These are phyloP conservation scores for Rhazya stricta DNA, from an alignment of 257 asterid genomes.

Conservation along the genomic window DNA sequence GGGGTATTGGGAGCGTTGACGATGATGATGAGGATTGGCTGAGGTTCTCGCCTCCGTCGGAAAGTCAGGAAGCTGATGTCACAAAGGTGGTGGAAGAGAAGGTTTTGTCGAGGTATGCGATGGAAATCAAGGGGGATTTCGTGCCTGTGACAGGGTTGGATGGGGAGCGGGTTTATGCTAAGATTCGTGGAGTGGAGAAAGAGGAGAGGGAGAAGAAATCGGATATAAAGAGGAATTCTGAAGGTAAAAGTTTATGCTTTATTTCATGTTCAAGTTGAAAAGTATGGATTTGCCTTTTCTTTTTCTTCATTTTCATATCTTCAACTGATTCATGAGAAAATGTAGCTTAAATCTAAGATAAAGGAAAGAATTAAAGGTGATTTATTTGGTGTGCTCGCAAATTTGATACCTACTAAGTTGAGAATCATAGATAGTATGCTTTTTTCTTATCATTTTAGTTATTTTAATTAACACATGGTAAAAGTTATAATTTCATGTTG, in stretches of 20 bases:
- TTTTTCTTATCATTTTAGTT: not conserved
- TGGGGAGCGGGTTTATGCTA: constrained; percentile 91
- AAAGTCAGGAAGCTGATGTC: constrained; percentile 42
- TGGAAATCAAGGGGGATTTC: constrained; percentile 83
- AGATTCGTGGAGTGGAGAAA: constrained; percentile 43
- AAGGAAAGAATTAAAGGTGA: not conserved
- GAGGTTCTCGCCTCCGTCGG: constrained; percentile 42
- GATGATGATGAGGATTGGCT: constrained; percentile 62
- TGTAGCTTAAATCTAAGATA: not conserved
- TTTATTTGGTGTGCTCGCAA: not conserved
- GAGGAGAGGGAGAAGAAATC: constrained; percentile 46
- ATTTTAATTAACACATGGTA: not conserved
- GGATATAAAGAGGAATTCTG: constrained; percentile 30
- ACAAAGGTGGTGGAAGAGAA: constrained; percentile 43
- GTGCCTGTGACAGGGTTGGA: constrained; percentile 87
- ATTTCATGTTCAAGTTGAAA: not conserved
- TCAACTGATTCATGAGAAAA: not conserved
- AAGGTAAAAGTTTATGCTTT: constrained; percentile 32
- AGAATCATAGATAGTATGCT: not conserved
- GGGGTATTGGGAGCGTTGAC: constrained; percentile 3
- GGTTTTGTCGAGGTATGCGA: constrained; percentile 60
- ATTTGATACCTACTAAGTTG: not conserved
- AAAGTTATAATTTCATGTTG: not conserved
- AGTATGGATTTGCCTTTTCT: not conserved
- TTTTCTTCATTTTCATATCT: not conserved